Percentiles rank a stretch among this genome's conserved stretches.
phyloP scores from a whole-genome alignment of 2,329 filamentous ascomycete species.

The Cordyceps fumosorosea region DNA sequence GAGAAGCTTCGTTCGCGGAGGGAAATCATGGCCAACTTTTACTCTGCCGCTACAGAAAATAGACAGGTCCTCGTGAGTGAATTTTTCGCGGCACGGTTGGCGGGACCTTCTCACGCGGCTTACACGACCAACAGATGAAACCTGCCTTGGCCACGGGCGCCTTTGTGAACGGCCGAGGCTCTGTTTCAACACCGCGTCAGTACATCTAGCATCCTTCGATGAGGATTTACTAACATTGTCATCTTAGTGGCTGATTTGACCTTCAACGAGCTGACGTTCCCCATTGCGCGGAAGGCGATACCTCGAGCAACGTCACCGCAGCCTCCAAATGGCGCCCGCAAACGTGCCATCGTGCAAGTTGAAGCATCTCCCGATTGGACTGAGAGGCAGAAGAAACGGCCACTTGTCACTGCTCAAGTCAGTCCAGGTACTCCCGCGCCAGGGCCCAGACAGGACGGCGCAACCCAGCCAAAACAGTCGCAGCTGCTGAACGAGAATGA shows the following conservation, averaged over 20 bases:
- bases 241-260: constrained; percentile 43
- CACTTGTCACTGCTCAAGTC: background rate
- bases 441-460: background rate
- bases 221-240: constrained; percentile 14
- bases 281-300: constrained; percentile 23
- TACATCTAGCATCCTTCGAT: background rate
- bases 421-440: background rate
- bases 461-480: background rate
- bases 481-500: background rate
- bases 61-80: constrained; percentile 25
- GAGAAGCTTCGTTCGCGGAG: constrained; percentile 30
- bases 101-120: background rate
- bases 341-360: background rate
- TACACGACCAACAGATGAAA: constrained; percentile 22
- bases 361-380: background rate
- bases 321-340: background rate
- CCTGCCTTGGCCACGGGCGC: constrained; percentile 27
- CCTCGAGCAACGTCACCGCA: constrained; percentile 24
- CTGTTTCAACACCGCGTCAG: constrained; percentile 9
- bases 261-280: constrained; percentile 46
- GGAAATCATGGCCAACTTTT: constrained; percentile 50
- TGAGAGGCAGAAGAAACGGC: background rate
- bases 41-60: constrained; percentile 44
- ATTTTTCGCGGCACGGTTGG: background rate
- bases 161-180: constrained; percentile 25